Conservation (phyloP, 371 early-diverging fungal species). For the Batkoa obscura region DNA sequence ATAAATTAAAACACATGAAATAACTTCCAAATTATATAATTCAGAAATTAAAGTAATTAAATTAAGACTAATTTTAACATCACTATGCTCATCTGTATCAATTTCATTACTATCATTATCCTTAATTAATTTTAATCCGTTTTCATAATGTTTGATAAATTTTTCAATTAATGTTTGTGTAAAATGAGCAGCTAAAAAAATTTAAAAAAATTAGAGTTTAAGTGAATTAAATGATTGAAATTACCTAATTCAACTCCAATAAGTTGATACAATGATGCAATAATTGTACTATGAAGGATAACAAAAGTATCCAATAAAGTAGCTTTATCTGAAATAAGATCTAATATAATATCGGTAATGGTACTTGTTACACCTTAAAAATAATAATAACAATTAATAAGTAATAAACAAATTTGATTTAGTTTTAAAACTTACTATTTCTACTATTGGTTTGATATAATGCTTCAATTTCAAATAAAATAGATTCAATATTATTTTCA, state of each 20-base stretch:
- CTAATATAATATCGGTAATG: slow-evolving; percentile 49
- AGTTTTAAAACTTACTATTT: slow-evolving; percentile 31
- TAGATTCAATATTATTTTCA: slow-evolving; percentile 77
- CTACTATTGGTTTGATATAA: slow-evolving; percentile 60
- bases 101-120: slow-evolving; percentile 11
- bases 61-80: slow-evolving; percentile 34
- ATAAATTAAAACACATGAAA: slow-evolving; percentile 69
- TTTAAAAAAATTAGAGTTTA: not conserved
- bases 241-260: slow-evolving; percentile 72
- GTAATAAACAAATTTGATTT: too few species aligned
- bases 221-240: slow-evolving; percentile 2
- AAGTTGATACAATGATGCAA: slow-evolving; percentile 56
- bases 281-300: slow-evolving; percentile 64
- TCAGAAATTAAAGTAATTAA: slow-evolving; percentile 60
- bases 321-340: slow-evolving; percentile 52
- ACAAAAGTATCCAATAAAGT: slow-evolving; percentile 80
- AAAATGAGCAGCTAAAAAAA: slow-evolving; percentile 46
- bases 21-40: slow-evolving; percentile 76
- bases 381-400: too few species aligned
- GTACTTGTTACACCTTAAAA: slow-evolving; percentile 63
- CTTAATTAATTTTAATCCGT: slow-evolving; percentile 6
- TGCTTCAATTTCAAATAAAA: slow-evolving; percentile 56
- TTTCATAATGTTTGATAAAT: slow-evolving; percentile 35
- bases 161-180: slow-evolving; percentile 65
- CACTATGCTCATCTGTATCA: slow-evolving; percentile 21